Evolutionary conservation across 2,329 filamentous ascomycete genomes (phyloP).

Genomic region (Fusarium anguioides): DNA sequence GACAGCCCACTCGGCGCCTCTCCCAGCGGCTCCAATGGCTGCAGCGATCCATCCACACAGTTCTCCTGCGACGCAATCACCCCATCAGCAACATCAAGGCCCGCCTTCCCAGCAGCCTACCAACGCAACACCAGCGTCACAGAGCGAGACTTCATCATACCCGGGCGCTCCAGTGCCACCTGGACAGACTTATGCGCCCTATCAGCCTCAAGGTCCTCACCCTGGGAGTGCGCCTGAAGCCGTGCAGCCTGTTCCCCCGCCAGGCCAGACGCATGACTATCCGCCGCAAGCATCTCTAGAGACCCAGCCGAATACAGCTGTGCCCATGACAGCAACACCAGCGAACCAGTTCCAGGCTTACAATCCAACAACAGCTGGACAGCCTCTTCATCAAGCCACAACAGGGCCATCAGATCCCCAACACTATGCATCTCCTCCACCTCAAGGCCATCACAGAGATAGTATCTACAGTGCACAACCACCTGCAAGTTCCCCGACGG

Average conservation of each 20-base stretch:
- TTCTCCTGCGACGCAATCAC: background rate
- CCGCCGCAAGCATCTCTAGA: background rate
- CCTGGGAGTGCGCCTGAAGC: too few species aligned
- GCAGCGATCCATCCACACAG: background rate
- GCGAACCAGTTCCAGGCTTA: background rate
- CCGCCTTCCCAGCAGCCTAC: background rate
- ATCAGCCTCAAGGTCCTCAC: background rate
- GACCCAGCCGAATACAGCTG: background rate
- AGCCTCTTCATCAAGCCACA: background rate
- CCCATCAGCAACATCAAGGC: background rate
- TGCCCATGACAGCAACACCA: background rate
- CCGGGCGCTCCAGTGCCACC: background rate
- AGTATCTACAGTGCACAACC: background rate
- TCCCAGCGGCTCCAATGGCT: background rate
- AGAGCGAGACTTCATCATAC: background rate
- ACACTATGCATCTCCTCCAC: background rate
- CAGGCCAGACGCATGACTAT: background rate
- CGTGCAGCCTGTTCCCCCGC: background rate
- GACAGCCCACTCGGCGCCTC: background rate
- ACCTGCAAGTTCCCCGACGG: rapidly evolving
- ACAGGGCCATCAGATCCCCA: background rate
- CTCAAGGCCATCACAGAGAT: background rate
- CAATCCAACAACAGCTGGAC: background rate
- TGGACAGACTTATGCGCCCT: background rate
- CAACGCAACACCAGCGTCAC: background rate